Base-by-base conservation (phyloP, 352 stramenopile species). In the Pythium graminicola region DNA sequence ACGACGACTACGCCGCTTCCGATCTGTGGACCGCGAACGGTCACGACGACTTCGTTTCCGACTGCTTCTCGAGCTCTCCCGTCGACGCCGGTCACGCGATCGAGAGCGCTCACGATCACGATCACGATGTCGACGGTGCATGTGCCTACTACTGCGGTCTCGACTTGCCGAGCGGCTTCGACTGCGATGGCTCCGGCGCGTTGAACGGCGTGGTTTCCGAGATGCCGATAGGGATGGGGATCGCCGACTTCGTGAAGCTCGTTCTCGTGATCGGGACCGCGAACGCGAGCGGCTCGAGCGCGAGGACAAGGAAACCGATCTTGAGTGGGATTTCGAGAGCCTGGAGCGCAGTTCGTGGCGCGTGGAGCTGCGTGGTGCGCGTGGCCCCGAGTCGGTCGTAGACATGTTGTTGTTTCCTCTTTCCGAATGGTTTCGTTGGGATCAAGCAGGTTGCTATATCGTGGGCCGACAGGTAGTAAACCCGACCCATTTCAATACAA, bases 221-320 rank as follows among this genome's bases (percentile, higher is more conserved):
- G 49, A 36, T 35, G 22, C 13, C 26, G 48, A 54, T 27, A 8
- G 11, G 16, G 57, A 64, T 16, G 45, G 35, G 14, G 46, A 57
- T 10, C 35, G 35, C 22, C 43, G 48, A 23, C 49, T 50, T 44
- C 42, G 33, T 20, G 57, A 54, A 24, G 44, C 14, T 22, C 47
- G 38, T 59, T 57, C 50, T 36, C 45, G 58, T 19, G 50, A 65
- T 39, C 57, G 47, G 44, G 57, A 65, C 16, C 50, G 50, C 31
- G 57, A 64, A 26, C 32, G 40, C 47, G 55, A 55, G 31, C 55
- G 39, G 7, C 36, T 33, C 26, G 56, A 52, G 0, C 50, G 56
- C 27, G 56, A 53, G 10, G 56, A 57, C 24, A 23, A 6, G 46
- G 56, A 64, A 0, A 11, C 13, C 4, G 57, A 64, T 60, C 57